Evolutionary conservation across 2,329 filamentous ascomycete species (phyloP), one percentile per base, ranked within the genome.

Genomic region (Myriangium duriaei): DNA sequence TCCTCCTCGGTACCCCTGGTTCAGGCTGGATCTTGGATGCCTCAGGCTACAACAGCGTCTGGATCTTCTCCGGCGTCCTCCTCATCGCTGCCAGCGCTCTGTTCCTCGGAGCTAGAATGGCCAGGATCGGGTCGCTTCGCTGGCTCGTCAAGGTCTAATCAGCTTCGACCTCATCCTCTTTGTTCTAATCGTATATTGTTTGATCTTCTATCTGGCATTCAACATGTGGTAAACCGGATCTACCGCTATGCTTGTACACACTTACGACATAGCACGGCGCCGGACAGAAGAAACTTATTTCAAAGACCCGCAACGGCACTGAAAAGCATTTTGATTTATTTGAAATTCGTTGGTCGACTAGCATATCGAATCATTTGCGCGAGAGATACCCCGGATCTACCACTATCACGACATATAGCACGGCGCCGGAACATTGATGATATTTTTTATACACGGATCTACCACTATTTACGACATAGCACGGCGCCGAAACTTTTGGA

Each of bases 1-100:
- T 74, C 34, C 46, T 76, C 42, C 59, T 72, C 5, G 72, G 72
- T 2, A 72, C 70, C 3, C 72, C 72, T 0, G 72, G 74, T 38
- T 67, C 66, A 2, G 72, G 72, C 12, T 66, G 67, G 11, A 71
- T 76, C 19, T 43, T 72, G 41, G 58, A 60, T 35, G 47, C 51
- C 4, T 62, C 62, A 11, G 59, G 65, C 7, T 68, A 61, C 28
- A 51, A 49, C 1, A 50, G 57, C 17, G 47, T 64, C 2, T 68
- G 65, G 65, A 46, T 58, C 1, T 68, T 58, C 51, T 61, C 62
- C 0, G 65, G 62, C 3, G 28, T 30, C 13, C 16, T 39, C 29
- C 2, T 41, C 5, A 37, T 35, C 12, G 21, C 24, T 3, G 30
- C 31, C 21, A 26, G 21, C n/a, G 21, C 7, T 7, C 7, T 26